A percentile compares a stretch with the other conserved stretches of the same genome.
Conservation (phyloP, 805 yeast species). For the Wickerhamomyces strasburgensis region DNA sequence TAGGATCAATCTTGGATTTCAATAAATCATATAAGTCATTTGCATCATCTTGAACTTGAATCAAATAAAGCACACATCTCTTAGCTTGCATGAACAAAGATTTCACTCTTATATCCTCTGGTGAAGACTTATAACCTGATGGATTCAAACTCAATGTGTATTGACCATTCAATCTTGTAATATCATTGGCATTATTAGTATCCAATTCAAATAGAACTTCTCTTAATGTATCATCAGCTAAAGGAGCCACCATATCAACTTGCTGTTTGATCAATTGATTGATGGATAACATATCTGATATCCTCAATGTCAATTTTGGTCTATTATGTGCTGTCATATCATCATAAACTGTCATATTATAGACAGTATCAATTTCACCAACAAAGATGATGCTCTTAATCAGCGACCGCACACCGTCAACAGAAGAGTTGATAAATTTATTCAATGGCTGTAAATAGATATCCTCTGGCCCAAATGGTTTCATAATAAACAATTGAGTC, state of each 20-base stretch:
- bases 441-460: conserved; percentile 76
- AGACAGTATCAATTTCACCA: conserved; percentile 53
- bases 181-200: conserved; percentile 40
- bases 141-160: conserved; percentile 59
- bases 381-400: conserved; percentile 47
- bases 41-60: conserved; percentile 71
- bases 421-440: conserved; percentile 55
- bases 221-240: conserved; percentile 50
- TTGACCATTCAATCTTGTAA: conserved; percentile 46
- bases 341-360: conserved; percentile 59
- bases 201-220: conserved; percentile 38
- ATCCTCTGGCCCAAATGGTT: conserved; percentile 56
- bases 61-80: conserved; percentile 73
- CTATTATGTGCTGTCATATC: conserved; percentile 56
- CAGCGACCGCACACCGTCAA: conserved; percentile 40
- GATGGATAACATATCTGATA: conserved; percentile 42
- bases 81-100: conserved; percentile 72
- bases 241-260: conserved; percentile 40
- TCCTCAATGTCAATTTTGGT: conserved; percentile 42
- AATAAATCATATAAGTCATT: conserved; percentile 63
- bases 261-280: conserved; percentile 38
- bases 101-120: conserved; percentile 51
- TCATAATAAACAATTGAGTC: conserved; percentile 62
- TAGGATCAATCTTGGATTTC: conserved; percentile 58
- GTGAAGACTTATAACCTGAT: conserved; percentile 38